Evolutionary conservation across 1,139 yeast genomes (phyloP).

Genomic region (Candida mesenterica): DNA sequence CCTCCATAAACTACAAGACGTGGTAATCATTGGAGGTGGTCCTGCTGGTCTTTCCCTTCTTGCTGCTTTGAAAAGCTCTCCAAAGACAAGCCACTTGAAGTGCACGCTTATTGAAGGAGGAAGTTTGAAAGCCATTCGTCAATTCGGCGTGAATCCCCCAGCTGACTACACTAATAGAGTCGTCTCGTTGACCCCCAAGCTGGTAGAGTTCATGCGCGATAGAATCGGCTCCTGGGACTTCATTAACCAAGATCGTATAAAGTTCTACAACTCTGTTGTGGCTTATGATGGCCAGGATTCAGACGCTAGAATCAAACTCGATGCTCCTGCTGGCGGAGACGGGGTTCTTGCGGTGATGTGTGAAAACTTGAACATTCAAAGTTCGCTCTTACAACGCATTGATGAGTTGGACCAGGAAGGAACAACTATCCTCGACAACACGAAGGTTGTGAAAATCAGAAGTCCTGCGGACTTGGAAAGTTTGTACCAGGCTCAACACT

Average conservation of each 20-base stretch:
- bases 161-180: constrained; percentile 71
- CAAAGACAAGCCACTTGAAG: constrained; percentile 55
- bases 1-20: constrained; percentile 47
- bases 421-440: constrained; percentile 55
- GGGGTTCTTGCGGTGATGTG: constrained; percentile 73
- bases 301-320: constrained; percentile 69
- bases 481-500: constrained; percentile 2
- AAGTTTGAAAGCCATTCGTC: constrained; percentile 50
- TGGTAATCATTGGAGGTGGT: constrained; percentile 94
- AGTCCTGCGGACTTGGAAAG: constrained; percentile 15
- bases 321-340: constrained; percentile 46
- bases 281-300: constrained; percentile 82
- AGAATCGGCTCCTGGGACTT: constrained; percentile 75
- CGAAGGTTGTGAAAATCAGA: constrained; percentile 59
- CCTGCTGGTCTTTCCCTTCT: constrained; percentile 93
- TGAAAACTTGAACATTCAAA: constrained; percentile 82
- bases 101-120: constrained; percentile 77
- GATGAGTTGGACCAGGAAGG: constrained; percentile 46
- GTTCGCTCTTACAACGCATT: constrained; percentile 59
- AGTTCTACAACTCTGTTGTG: constrained; percentile 74
- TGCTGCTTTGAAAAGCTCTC: constrained; percentile 70
- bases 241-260: constrained; percentile 66
- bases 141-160: constrained; percentile 57
- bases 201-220: constrained; percentile 60
- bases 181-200: constrained; percentile 80